Conservation (phyloP, 768 basidiomycete genomes). For the Brasilioporus rufonigricans region DNA sequence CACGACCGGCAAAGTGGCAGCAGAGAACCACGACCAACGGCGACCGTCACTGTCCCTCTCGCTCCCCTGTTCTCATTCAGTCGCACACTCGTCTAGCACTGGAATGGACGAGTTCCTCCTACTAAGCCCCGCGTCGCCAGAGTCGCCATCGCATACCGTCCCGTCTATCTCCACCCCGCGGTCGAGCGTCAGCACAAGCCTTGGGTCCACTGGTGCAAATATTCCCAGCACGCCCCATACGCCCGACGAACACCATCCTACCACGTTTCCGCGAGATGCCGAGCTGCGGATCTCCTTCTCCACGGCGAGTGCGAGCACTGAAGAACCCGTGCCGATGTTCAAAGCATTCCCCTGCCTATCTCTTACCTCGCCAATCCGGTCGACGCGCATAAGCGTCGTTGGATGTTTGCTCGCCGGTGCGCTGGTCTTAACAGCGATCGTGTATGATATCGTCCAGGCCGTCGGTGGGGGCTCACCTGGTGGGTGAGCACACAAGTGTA, state of each 20-base stretch:
- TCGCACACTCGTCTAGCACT: slow-evolving; percentile 14
- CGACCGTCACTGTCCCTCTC: slow-evolving; percentile 18
- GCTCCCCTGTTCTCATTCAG: slow-evolving; percentile 11
- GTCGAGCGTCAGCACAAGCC: background rate
- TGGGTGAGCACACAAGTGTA: too few species aligned
- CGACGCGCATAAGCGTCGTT: slow-evolving; percentile 13
- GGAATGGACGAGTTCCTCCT: slow-evolving; percentile 26
- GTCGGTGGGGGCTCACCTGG: background rate
- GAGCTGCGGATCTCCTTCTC: slow-evolving; percentile 6
- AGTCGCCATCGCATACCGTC: background rate
- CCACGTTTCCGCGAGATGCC: background rate
- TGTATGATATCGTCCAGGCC: slow-evolving; percentile 13
- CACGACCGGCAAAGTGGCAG: background rate
- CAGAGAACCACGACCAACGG: background rate
- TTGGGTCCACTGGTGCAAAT: background rate
- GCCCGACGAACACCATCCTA: background rate
- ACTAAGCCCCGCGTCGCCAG: slow-evolving; percentile 8
- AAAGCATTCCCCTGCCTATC: slow-evolving; percentile 16
- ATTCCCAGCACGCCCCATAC: background rate
- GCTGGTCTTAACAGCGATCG: slow-evolving; percentile 18
- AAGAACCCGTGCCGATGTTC: background rate
- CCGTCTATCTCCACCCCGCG: background rate
- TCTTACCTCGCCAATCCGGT: background rate
- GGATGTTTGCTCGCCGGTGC: slow-evolving; percentile 1
- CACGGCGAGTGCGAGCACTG: too few species aligned